Percentiles rank a stretch among this genome's conserved stretches.
Conservation (phyloP, 306 rosid genomes). For the Gleditsia sinensis region DNA sequence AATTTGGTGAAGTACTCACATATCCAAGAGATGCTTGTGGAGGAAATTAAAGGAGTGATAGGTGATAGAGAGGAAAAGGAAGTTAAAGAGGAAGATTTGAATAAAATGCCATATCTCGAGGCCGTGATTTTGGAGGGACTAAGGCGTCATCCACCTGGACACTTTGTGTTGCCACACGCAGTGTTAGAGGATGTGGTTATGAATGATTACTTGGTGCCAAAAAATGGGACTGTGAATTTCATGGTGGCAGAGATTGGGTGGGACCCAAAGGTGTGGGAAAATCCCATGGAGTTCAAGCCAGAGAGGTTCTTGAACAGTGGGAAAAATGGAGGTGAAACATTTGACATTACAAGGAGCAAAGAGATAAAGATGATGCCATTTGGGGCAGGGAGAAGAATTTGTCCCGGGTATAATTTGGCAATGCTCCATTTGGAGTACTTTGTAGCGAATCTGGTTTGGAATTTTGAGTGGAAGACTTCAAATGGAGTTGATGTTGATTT, state of each 20-base stretch:
- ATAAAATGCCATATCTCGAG: background rate
- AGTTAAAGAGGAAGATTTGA: background rate
- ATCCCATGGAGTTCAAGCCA: background rate
- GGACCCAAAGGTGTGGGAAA: background rate
- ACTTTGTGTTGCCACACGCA: background rate
- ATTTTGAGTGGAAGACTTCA: background rate
- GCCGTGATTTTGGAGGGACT: conserved; percentile 9
- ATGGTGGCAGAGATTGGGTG: background rate
- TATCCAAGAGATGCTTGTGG: background rate
- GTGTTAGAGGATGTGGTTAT: background rate
- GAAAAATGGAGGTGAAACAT: background rate
- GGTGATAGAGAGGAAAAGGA: background rate
- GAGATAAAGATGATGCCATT: conserved; percentile 8
- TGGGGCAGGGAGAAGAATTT: conserved; percentile 1
- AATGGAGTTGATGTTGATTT: background rate
- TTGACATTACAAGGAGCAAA: conserved; percentile 2
- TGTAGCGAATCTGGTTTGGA: conserved; percentile 2
- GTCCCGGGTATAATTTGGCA: background rate
- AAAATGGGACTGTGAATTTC: background rate
- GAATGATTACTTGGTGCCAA: background rate
- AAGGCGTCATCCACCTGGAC: background rate
- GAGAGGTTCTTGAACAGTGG: background rate
- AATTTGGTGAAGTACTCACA: background rate
- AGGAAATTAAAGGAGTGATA: background rate
- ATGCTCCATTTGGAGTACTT: background rate